Base-by-base conservation (phyloP, 345 rosid species). In the Eucalyptus cloeziana region DNA sequence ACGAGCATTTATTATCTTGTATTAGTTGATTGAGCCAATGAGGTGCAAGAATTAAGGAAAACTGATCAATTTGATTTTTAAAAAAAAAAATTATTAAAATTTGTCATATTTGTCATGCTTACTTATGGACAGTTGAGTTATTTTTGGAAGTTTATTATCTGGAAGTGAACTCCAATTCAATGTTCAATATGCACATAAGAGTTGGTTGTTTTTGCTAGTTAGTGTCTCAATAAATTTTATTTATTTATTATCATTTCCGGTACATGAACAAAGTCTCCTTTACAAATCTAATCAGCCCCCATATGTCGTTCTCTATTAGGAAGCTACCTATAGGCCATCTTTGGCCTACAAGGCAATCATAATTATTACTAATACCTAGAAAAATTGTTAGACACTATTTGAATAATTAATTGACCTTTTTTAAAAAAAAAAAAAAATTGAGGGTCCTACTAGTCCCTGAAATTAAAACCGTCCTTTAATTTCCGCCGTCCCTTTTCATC, bases 351-450 rank as follows among this genome's bases (percentile, higher is more conserved):
- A n/a, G 76, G 40, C 40, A 76, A 40, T 43, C 16, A 76, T 76
- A 40, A 76, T 40, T 76, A 37, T 76, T 76, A 40, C 47, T 76
- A 37, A 37, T 21, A 37, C 83, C 47, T 76, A 37, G 83, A 76
- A 30, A 40, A 76, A 76, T 37, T 76, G 47, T 22, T 76, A 76
- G 85, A 6, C 24, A 40, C 85, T 10, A 40, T 13, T 76, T 40
- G 47, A 76, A 76, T 21, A 76, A 76, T 40, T 76, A 40, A 76
- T 40, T 43, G 11, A 71, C 25, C 12, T 3, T 40, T 76, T 40
- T 14, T 15, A 2, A 1, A 0, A 2, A 14, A 50, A 52, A 52
- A 1, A 62, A 30, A 33, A n/a, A n/a, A n/a, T 21, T 76, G 47
- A 76, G 85, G 83, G 85, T 40, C 47, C 47, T 76, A 21, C 47